Percentiles rank a stretch among this genome's conserved stretches.
Evolutionary conservation across 805 yeast genomes (phyloP).

Genomic region (Metschnikowia lochheadii): DNA sequence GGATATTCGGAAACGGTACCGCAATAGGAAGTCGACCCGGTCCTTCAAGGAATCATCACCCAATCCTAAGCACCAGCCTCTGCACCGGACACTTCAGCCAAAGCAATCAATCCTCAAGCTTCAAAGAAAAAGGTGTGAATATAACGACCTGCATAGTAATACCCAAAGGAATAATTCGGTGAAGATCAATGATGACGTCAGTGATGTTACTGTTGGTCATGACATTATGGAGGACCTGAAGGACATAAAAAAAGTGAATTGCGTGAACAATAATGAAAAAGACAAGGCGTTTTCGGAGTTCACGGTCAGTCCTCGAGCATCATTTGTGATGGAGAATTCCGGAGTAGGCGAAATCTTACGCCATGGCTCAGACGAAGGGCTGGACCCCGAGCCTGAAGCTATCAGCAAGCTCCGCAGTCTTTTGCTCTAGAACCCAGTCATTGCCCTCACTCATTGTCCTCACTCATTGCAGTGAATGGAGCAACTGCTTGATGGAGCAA

Average conservation of each 20-base stretch:
- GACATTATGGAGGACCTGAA: background rate
- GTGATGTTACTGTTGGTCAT: no score
- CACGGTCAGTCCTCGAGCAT: conserved; percentile 16
- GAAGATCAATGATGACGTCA: no score
- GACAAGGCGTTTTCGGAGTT: background rate
- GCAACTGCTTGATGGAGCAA: no score
- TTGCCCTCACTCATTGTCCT: background rate
- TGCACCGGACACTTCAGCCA: conserved; percentile 39
- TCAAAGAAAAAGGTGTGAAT: background rate
- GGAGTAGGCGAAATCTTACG: conserved; percentile 10
- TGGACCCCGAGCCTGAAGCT: background rate
- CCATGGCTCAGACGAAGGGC: background rate
- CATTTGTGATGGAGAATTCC: conserved; percentile 8
- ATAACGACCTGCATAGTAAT: background rate
- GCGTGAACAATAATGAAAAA: background rate
- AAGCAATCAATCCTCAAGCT: conserved; percentile 38
- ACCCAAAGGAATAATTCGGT: no score
- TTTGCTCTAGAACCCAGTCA: background rate
- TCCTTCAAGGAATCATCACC: conserved; percentile 4
- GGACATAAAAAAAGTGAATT: background rate
- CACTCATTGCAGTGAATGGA: background rate
- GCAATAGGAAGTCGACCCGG: background rate
- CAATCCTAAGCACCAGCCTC: conserved; percentile 34
- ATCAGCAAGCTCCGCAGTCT: background rate
- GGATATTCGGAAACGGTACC: conserved; percentile 10